Evolutionary conservation across 108 stramenopile species (phyloP).

Genomic region (Mediolabrus comicus): DNA sequence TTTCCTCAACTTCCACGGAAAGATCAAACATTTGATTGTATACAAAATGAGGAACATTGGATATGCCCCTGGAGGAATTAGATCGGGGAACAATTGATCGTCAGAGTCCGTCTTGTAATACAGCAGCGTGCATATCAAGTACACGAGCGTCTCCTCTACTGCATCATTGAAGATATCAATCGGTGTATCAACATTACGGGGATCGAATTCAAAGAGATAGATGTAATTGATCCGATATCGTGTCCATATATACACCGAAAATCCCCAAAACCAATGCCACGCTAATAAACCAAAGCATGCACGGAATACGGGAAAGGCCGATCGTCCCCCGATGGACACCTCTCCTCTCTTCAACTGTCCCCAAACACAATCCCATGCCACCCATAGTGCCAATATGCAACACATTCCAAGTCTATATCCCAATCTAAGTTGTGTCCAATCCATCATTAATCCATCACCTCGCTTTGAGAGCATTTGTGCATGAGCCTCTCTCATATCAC

Average conservation of each 20-base stretch:
- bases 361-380: constrained; percentile 94
- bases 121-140: constrained; percentile 64
- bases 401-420: constrained; percentile 93
- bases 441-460: constrained; percentile 89
- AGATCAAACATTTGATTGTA: constrained; percentile 65
- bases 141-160: constrained; percentile 82
- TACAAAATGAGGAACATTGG: constrained; percentile 78
- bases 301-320: constrained; percentile 91
- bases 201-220: constrained; percentile 88
- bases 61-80: constrained; percentile 76
- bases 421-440: constrained; percentile 88
- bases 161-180: constrained; percentile 81
- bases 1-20: constrained; percentile 69
- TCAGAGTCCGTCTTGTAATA: constrained; percentile 77
- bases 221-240: constrained; percentile 88
- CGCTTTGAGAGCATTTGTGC: constrained; percentile 88
- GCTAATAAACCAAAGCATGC: constrained; percentile 86
- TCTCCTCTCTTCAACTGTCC: constrained; percentile 61
- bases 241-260: constrained; percentile 84
- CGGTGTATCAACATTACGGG: constrained; percentile 69
- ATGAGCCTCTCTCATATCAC: constrained; percentile 79
- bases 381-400: constrained; percentile 85
- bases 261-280: constrained; percentile 94
- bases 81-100: constrained; percentile 68
- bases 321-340: constrained; percentile 75